Percentiles rank a stretch among this genome's conserved stretches.
Conservation (phyloP, 257 asterid species). For the Solanum neorickii region DNA sequence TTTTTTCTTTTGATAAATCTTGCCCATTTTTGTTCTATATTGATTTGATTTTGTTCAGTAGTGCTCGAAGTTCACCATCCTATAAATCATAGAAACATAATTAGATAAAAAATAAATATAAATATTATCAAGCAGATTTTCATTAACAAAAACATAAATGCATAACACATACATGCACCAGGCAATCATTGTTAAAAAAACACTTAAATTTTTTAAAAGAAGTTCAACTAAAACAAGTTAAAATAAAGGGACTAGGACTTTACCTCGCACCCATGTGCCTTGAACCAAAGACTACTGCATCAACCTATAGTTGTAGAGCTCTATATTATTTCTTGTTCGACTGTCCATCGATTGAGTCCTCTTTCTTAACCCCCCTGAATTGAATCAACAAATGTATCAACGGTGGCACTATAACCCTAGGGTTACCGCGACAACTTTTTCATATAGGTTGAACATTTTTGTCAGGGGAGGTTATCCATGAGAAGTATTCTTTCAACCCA, state of each 20-base stretch:
- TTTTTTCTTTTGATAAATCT: neutral
- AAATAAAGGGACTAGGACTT: neutral
- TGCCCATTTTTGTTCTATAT: neutral
- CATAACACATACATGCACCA: neutral
- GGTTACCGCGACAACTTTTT: neutral
- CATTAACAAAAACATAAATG: neutral
- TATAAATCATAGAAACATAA: too few relatives aligned
- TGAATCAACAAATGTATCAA: neutral
- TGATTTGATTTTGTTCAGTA: neutral
- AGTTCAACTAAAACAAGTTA: neutral
- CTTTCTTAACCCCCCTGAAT: neutral
- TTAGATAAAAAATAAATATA: neutral
- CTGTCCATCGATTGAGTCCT: neutral
- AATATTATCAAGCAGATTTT: neutral
- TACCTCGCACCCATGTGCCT: neutral
- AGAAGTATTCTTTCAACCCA: neutral
- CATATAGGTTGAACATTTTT: neutral
- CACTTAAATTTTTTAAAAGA: rapidly evolving
- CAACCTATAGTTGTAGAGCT: neutral
- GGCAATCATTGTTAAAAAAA: neutral
- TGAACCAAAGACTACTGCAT: neutral
- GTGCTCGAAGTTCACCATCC: neutral
- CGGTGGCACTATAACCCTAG: neutral
- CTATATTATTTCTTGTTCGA: neutral
- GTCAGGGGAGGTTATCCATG: neutral